Conservation (phyloP, 805 yeast species). For the Teunomyces barrocoloradensis region DNA sequence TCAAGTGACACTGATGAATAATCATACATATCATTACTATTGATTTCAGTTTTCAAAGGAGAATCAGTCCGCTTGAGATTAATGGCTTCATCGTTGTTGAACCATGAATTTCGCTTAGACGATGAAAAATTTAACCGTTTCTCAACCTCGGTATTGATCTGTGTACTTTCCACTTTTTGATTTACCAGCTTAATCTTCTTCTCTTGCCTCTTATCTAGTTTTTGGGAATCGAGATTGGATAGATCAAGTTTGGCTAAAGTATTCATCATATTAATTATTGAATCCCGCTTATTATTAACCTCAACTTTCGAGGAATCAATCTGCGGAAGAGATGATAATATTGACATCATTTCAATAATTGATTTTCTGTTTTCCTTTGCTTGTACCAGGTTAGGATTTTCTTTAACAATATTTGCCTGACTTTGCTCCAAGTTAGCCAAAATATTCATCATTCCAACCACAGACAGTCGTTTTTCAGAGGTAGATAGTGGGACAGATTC, state of each 20-base stretch:
- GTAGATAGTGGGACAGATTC: background rate
- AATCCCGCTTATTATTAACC: conserved; percentile 13
- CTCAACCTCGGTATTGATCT: too few species aligned
- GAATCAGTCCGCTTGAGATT: conserved; percentile 9
- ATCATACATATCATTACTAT: background rate
- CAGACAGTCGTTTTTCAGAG: conserved; percentile 10
- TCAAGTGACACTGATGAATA: conserved; percentile 10
- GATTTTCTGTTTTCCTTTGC: conserved; percentile 24
- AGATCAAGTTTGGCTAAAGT: conserved; percentile 15
- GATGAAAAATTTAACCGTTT: too few species aligned
- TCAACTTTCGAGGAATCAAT: background rate
- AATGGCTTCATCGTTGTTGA: conserved; percentile 23
- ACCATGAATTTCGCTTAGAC: conserved; percentile 29
- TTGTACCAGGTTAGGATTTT: conserved; percentile 8
- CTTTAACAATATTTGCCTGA: conserved; percentile 9
- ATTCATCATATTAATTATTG: conserved; percentile 25
- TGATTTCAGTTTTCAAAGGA: background rate
- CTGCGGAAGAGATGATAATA: conserved; percentile 16
- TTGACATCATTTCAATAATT: conserved; percentile 31
- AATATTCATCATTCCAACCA: conserved; percentile 14
- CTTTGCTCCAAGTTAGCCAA: conserved; percentile 12
- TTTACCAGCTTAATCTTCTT: background rate
- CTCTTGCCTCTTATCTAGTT: background rate
- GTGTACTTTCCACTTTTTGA: too few species aligned
- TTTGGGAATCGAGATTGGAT: background rate